Conservation (phyloP, 2,329 filamentous ascomycete genomes). For the Plectosphaerella plurivora region DNA sequence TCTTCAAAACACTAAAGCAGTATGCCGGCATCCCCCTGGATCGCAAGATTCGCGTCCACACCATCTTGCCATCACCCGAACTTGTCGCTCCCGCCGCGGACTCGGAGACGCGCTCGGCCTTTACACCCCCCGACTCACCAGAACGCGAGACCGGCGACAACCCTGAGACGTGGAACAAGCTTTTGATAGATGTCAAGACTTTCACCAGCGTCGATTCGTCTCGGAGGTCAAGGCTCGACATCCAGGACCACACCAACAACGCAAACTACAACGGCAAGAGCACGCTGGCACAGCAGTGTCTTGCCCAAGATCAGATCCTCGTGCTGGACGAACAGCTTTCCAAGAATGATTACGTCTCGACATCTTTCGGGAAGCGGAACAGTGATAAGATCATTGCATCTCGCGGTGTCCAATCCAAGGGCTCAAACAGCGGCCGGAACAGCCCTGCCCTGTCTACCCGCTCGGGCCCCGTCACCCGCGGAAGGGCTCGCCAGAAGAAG, state of each 20-base stretch:
- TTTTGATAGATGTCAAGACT: conserved; percentile 43
- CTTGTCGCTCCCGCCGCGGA: conserved; percentile 25
- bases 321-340: conserved; percentile 78
- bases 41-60: conserved; percentile 76
- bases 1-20: conserved; percentile 70
- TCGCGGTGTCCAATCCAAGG: conserved; percentile 26
- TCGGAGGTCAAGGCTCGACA: conserved; percentile 9
- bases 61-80: conserved; percentile 43
- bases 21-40: conserved; percentile 61
- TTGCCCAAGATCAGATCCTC: conserved; percentile 70
- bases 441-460: conserved; percentile 53
- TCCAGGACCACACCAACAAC: conserved; percentile 65
- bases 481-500: conserved; percentile 64
- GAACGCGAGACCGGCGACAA: conserved; percentile 21
- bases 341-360: conserved; percentile 54
- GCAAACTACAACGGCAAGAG: conserved; percentile 72
- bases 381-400: conserved; percentile 32
- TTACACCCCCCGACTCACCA: conserved; percentile 37
- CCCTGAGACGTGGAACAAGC: conserved; percentile 31
- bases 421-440: conserved; percentile 59
- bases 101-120: conserved; percentile 28
- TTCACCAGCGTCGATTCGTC: conserved; percentile 37
- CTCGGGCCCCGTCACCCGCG: conserved; percentile 59
- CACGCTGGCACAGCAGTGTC: conserved; percentile 59
- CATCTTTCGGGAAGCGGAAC: conserved; percentile 24